Conservation (phyloP, 257 asterid genomes). For the Nicotiana tabacum region DNA sequence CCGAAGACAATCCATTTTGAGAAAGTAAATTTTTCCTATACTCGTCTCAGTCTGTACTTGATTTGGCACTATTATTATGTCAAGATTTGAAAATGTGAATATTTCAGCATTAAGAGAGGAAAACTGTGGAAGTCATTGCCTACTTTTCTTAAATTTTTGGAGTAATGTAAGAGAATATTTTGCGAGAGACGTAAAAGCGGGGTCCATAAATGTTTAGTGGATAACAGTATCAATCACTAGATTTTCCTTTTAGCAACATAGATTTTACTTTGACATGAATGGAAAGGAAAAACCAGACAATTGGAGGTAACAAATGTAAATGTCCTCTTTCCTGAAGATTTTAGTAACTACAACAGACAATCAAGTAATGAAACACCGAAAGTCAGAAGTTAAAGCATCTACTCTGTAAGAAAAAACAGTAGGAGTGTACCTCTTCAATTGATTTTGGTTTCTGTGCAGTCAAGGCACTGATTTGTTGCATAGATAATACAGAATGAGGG, state of each 20-base stretch:
- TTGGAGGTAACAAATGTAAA: neutral
- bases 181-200: neutral
- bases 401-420: neutral
- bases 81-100: neutral
- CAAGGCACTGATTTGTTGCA: conserved; percentile 65
- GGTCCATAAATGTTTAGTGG: neutral
- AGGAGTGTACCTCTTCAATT: conserved; percentile 55
- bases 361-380: neutral
- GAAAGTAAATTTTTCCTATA: too few relatives aligned
- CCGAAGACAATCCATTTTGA: neutral
- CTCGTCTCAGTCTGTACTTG: neutral
- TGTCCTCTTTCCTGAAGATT: neutral
- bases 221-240: neutral
- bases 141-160: neutral
- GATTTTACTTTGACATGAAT: neutral
- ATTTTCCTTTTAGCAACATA: neutral
- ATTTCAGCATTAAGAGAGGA: neutral
- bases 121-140: neutral
- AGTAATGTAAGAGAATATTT: neutral
- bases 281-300: neutral
- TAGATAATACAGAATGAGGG: conserved; percentile 84
- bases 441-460: conserved; percentile 57
- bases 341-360: neutral
- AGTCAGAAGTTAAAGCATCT: neutral
- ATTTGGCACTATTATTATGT: neutral